A percentile compares a stretch with the other conserved stretches of the same genome.
These are phyloP conservation scores for Naganishia friedmannii DNA, from an alignment of 768 basidiomycete species.

Conservation along the genomic window DNA sequence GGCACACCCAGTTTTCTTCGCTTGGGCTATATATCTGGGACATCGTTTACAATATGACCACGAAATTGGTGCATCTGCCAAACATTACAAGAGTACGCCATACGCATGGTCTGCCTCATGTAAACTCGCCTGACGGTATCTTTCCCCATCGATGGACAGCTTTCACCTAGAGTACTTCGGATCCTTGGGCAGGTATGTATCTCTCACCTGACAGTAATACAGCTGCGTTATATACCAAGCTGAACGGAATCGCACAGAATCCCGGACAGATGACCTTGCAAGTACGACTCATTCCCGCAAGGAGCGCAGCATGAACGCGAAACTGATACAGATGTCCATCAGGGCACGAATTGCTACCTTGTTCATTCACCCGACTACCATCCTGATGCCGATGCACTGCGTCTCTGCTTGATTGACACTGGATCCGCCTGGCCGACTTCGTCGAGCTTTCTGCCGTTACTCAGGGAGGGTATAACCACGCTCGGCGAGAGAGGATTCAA, in stretches of 20 bases:
- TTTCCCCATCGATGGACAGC: background rate
- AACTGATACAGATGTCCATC: background rate
- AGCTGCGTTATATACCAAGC: background rate
- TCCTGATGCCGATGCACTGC: background rate
- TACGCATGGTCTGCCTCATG: background rate
- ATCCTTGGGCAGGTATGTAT: slow-evolving; percentile 26
- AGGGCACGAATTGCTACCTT: slow-evolving; percentile 30
- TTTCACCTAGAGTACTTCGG: slow-evolving; percentile 19
- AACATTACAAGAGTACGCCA: slow-evolving; percentile 13
- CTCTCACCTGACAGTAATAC: background rate
- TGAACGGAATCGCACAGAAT: slow-evolving; percentile 17
- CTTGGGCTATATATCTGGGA: slow-evolving; percentile 7
- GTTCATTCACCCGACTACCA: slow-evolving; percentile 1
- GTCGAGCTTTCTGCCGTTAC: slow-evolving; percentile 4
- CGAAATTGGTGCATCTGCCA: background rate
- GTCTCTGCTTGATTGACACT: slow-evolving; percentile 24
- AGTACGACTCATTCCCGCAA: background rate
- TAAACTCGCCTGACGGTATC: background rate
- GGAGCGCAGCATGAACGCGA: background rate
- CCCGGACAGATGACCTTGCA: slow-evolving; percentile 30
- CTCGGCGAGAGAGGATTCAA: background rate
- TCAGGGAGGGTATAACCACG: background rate
- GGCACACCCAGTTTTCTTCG: slow-evolving; percentile 9
- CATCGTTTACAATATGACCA: slow-evolving; percentile 15
- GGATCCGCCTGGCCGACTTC: slow-evolving; percentile 18